Percentiles rank a stretch among this genome's conserved stretches.
Evolutionary conservation across 805 yeast species (phyloP).

Genomic region (Starmerella sirachaensis): DNA sequence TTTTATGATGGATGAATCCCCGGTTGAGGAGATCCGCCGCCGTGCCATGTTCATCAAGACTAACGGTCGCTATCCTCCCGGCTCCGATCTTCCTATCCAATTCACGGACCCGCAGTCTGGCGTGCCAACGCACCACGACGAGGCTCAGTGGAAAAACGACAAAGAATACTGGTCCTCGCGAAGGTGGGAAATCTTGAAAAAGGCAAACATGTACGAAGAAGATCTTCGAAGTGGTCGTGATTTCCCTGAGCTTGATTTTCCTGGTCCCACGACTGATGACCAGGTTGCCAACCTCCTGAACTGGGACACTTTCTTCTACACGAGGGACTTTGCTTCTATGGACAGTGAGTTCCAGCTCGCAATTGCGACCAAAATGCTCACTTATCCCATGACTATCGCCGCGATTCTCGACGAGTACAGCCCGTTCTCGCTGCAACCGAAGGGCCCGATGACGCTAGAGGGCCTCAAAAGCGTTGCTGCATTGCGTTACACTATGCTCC

Average conservation of each 20-base stretch:
- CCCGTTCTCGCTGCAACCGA: conserved; percentile 69
- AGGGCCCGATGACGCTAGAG: conserved; percentile 80
- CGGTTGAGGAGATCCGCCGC: conserved; percentile 73
- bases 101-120: conserved; percentile 90
- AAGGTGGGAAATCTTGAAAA: conserved; percentile 61
- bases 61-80: conserved; percentile 58
- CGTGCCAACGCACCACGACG: conserved; percentile 88
- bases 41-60: conserved; percentile 87
- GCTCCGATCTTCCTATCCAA: no score
- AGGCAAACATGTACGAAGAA: conserved; percentile 87
- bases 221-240: conserved; percentile 88
- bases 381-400: conserved; percentile 85
- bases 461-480: conserved; percentile 93
- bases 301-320: conserved; percentile 92
- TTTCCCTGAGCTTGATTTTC: conserved; percentile 93
- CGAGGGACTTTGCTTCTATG: conserved; percentile 89
- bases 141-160: conserved; percentile 81
- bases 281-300: conserved; percentile 58
- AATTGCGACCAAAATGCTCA: conserved; percentile 84
- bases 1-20: conserved; percentile 87
- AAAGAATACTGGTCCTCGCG: conserved; percentile 53
- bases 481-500: conserved; percentile 76
- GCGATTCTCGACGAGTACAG: conserved; percentile 71
- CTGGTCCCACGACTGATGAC: conserved; percentile 65
- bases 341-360: conserved; percentile 94